A percentile compares a stretch with the other conserved stretches of the same genome.
phyloP scores from a whole-genome alignment of 257 asterid genomes.

The Handroanthus guayacan region DNA sequence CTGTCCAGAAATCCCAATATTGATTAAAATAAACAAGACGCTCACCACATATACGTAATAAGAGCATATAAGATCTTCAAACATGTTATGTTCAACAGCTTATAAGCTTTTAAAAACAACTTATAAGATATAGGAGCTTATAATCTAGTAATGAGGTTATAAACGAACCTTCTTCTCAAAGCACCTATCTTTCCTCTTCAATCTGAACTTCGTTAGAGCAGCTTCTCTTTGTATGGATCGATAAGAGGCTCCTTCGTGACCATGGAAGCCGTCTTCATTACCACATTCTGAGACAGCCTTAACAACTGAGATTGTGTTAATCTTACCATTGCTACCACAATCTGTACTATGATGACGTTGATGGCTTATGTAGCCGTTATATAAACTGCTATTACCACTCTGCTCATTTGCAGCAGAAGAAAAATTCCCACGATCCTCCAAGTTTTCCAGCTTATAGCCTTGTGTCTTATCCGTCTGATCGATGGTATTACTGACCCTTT shows the following conservation, averaged over 20 bases:
- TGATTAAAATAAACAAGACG: not conserved
- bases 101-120: too few species aligned
- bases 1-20: slow-evolving; percentile 45
- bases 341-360: slow-evolving; percentile 40
- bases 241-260: slow-evolving; percentile 52
- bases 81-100: not conserved
- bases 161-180: slow-evolving; percentile 82
- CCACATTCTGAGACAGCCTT: slow-evolving; percentile 47
- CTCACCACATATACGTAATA: not conserved
- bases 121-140: too few species aligned
- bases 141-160: slow-evolving; percentile 34
- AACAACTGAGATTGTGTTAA: slow-evolving; percentile 37
- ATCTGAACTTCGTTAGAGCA: slow-evolving; percentile 79
- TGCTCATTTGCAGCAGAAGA: slow-evolving; percentile 65
- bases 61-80: not conserved
- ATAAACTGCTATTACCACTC: slow-evolving; percentile 62
- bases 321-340: slow-evolving; percentile 45
- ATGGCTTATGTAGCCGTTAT: slow-evolving; percentile 44
- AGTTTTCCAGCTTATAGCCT: slow-evolving; percentile 45
- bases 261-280: slow-evolving; percentile 53
- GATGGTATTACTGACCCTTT: slow-evolving; percentile 40
- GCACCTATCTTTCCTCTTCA: slow-evolving; percentile 91
- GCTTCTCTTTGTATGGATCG: slow-evolving; percentile 73
- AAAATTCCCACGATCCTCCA: slow-evolving; percentile 46
- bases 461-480: slow-evolving; percentile 56